Conservation (phyloP, 805 yeast species). For the Saccharomycopsis schoenii region DNA sequence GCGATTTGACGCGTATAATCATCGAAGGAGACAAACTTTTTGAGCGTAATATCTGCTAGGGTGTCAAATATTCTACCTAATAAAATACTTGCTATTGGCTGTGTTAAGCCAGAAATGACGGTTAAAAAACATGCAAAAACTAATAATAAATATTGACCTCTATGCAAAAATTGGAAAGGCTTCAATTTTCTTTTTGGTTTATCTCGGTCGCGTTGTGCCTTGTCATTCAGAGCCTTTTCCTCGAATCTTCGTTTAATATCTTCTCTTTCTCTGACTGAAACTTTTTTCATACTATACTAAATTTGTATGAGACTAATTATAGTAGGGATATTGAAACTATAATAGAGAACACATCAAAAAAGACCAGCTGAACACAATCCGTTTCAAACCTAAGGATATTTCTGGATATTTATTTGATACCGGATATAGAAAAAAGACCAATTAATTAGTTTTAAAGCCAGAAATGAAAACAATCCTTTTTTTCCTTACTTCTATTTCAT, state of each 20-base stretch:
- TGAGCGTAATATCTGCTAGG: conserved; percentile 28
- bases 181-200: not conserved
- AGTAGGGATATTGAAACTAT: too few species aligned
- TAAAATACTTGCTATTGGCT: conserved; percentile 53
- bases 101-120: conserved; percentile 41
- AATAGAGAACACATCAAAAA: too few species aligned
- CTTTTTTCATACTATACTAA: too few species aligned
- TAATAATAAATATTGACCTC: not conserved
- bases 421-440: too few species aligned
- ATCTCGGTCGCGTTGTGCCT: not conserved
- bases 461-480: too few species aligned
- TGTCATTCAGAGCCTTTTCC: not conserved
- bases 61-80: conserved; percentile 54
- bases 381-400: too few species aligned
- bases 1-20: conserved; percentile 32
- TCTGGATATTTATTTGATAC: too few species aligned
- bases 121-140: conserved; percentile 25
- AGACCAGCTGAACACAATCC: too few species aligned
- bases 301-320: too few species aligned
- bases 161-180: not conserved
- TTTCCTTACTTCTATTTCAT: too few species aligned
- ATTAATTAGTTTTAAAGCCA: too few species aligned
- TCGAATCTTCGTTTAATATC: not conserved
- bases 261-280: too few species aligned
- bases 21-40: conserved; percentile 23